Base-by-base conservation (phyloP, 1,284 basidiomycete genomes). In the Puccinia novopanici region DNA sequence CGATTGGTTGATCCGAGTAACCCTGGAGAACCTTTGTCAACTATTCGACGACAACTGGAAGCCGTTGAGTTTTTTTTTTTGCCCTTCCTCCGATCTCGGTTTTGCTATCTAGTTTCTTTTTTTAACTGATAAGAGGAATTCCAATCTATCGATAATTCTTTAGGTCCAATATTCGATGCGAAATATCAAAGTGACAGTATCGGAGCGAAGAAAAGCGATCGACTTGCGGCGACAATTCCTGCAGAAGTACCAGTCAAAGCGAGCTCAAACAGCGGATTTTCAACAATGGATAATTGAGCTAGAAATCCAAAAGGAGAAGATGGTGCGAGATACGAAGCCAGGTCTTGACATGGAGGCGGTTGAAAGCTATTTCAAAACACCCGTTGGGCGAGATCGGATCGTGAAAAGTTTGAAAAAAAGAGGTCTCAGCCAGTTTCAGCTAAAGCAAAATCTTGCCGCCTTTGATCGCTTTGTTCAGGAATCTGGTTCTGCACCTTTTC, bases 141-240 rank as follows among this genome's bases (percentile, higher is more conserved):
- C 48, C 9, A 27, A 40, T 48, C n/a, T 48, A 9, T 50, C 40
- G 19, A 30, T 45, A 22, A 50, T 50, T 15, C 27, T 42, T 19
- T 40, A 79, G 77, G 55, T 79, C 6, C 77, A 80, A 74, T 65
- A 65, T 65, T 80, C 78, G n/a, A 61, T 80, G 55, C 42, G 78
- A 54, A 80, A 80, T 40, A 80, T 80, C 61, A 80, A 80, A 57
- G 70, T 73, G n/a, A 80, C 78, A 19, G 70, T 80, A 12, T 73
- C 78, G 54, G 78, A 80, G 54, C 70, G 78, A 40, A 59, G 78
- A 19, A 57, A 63, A 57, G 70, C 78, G 40, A 73, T 80, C 34
- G 48, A 65, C 27, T 40, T 45, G 42, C 34, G 78, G 37, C 72
- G 68, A 45, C n/a, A 74, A 13, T 80, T 80, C 50, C 61, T 80